Evolutionary conservation across 2,329 filamentous ascomycete species (phyloP).

Genomic region (Clonostachys solani): DNA sequence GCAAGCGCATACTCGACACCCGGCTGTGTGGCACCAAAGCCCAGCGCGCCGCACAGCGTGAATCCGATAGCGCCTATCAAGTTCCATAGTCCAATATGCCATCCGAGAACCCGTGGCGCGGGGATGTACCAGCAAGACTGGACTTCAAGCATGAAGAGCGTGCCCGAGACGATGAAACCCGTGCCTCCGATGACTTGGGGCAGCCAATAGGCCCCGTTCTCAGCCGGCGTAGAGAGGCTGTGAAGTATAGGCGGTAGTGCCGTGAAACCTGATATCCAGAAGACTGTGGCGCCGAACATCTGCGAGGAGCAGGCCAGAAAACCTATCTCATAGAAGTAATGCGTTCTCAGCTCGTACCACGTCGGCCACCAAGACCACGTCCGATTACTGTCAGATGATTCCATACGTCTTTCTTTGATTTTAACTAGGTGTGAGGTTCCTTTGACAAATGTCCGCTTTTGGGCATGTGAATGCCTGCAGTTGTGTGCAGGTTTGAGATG

Average conservation of each 20-base stretch:
- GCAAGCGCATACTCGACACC: constrained; percentile 13
- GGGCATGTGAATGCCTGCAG: constrained; percentile 8
- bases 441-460: not conserved
- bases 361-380: constrained; percentile 57
- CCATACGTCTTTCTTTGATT: not conserved
- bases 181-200: constrained; percentile 57
- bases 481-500: not conserved
- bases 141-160: constrained; percentile 61
- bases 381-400: not conserved
- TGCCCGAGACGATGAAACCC: constrained; percentile 52
- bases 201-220: constrained; percentile 52
- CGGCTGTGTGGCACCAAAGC: constrained; percentile 30
- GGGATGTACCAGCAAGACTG: constrained; percentile 59
- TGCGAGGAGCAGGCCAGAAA: constrained; percentile 56
- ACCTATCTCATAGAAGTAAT: constrained; percentile 59
- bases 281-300: constrained; percentile 55
- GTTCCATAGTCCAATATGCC: constrained; percentile 64
- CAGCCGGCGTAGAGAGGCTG: constrained; percentile 34
- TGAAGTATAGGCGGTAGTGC: constrained; percentile 52
- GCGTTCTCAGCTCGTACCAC: constrained; percentile 45
- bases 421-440: not conserved
- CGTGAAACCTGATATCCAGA: constrained; percentile 60
- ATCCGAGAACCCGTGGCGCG: constrained; percentile 49
- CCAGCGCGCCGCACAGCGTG: constrained; percentile 51
- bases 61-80: constrained; percentile 57